Evolutionary conservation across 192 early-diverging fungal species (phyloP), one percentile per base, ranked within the genome.

Genomic region (Mortierella claussenii): DNA sequence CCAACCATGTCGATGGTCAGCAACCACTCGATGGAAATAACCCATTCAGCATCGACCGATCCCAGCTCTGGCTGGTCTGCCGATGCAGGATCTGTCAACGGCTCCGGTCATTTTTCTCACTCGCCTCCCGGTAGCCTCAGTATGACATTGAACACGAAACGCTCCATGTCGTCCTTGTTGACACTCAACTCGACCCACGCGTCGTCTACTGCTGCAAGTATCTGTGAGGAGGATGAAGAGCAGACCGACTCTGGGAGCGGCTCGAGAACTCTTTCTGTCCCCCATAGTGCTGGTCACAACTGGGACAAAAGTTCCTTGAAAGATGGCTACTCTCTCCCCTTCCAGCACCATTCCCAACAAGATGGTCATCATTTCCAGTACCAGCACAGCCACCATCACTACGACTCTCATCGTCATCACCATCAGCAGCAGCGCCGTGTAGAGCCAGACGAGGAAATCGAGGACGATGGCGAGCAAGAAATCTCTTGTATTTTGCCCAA

Each of bases 401-500:
- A n/a, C n/a, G n/a, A n/a, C n/a, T n/a, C n/a, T n/a, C n/a, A n/a
- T n/a, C n/a, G n/a, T n/a, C n/a, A n/a, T n/a, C n/a, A n/a, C n/a
- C n/a, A n/a, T n/a, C n/a, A n/a, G n/a, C 37, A 13, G 13, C 8
- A 13, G 13, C 7, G 37, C 8, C 13, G 37, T 40, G 13, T 40
- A 40, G 37, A 40, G 13, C 37, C 10, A 17, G 55, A 64, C 20
- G 23, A 58, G 54, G 27, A 51, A 26, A 68, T 65, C 17, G 28
- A 50, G 3, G 33, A 37, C 24, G 37, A 64, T 48, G 57, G 60
- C 26, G 73, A 76, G 31, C 80, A 85, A 59, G 74, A 82, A 26
- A 80, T 87, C 17, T 88, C 89, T 0, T 81, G 76, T 17, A 87
- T 93, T 36, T 68, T 87, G 8, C 85, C 87, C 0, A 81, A 79